Evolutionary conservation across 768 basidiomycete species (phyloP), one percentile per base, ranked within the genome.

Genomic region (Daedaleopsis nitida): DNA sequence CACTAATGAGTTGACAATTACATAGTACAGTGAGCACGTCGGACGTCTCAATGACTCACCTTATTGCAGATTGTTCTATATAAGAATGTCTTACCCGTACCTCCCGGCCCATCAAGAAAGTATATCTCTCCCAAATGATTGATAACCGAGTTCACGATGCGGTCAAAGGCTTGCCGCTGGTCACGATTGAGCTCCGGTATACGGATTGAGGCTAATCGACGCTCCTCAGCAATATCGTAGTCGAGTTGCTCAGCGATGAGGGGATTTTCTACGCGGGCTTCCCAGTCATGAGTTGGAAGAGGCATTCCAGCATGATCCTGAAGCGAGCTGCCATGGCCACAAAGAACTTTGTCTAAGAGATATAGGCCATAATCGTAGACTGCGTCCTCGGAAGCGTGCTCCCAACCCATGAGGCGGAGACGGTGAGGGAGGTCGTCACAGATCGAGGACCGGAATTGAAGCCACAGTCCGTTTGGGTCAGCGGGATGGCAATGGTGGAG

Each of bases 351-450:
- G 34, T 79, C 60, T 37, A 83, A 68, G 1, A 79, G 71, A 63
- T 63, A 75, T 2, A 83, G 77, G 10, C 79, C 79, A 75, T 77
- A 79, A 58, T 80, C 76, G 65, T 69, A 75, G 2, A 77, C 54
- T 16, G 75, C 50, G 2, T 74, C 76, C 1, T 74, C 58, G 14
- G 76, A 67, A 2, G 73, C 69, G 17, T 73, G 42, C 0, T 5
- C 24, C 13, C 59, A 48, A 5, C 63, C 59, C 1, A 64, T 54
- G 7, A 11, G 42, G 12, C 44, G 45, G 1, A 81, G 67, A 0
- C 58, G 53, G 48, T 65, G 49, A 4, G 19, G 35, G 2, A 82
- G 67, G 59, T 82, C 77, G 72, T 82, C 77, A 71, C 80, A 81
- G 4, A 83, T 78, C 19, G 68, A 34, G 0, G 34, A 4, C 14